Percentiles rank a stretch among this genome's conserved stretches.
Evolutionary conservation across 768 basidiomycete species (phyloP).

Genomic region (Rhodotorula sphaerocarpa): DNA sequence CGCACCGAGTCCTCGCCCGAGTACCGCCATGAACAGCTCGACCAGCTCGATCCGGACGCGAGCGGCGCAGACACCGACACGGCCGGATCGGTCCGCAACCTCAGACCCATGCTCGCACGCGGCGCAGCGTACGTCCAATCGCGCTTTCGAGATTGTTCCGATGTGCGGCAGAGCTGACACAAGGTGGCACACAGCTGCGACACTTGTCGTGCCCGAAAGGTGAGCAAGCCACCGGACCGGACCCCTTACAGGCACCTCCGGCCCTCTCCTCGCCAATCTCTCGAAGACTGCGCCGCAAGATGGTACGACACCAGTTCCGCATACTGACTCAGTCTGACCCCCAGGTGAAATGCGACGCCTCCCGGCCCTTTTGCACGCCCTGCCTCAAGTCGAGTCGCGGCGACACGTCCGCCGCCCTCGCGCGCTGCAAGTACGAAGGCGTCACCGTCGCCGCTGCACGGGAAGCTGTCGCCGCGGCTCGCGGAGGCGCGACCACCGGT

Average conservation of each 20-base stretch:
- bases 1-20: too few species aligned
- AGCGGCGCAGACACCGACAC: background rate
- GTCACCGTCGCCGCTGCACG: constrained; percentile 28
- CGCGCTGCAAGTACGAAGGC: constrained; percentile 32
- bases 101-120: constrained; percentile 22
- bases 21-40: too few species aligned
- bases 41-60: too few species aligned
- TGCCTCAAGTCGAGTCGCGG: constrained; percentile 31
- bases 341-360: constrained; percentile 33
- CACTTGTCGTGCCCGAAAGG: constrained; percentile 29
- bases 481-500: background rate
- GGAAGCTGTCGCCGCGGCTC: background rate
- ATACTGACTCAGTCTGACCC: background rate
- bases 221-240: too few species aligned
- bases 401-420: background rate
- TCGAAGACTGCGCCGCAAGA: too few species aligned
- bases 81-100: background rate
- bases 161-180: too few species aligned
- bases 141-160: too few species aligned
- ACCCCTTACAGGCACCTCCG: too few species aligned
- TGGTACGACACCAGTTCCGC: background rate
- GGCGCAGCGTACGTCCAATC: constrained; percentile 23
- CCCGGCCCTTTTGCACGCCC: constrained; percentile 18
- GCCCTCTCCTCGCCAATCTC: too few species aligned
- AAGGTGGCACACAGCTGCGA: constrained; percentile 29